Evolutionary conservation across 768 basidiomycete species (phyloP), one percentile per base, ranked within the genome.

Genomic region (Paxillus rubicundulus): DNA sequence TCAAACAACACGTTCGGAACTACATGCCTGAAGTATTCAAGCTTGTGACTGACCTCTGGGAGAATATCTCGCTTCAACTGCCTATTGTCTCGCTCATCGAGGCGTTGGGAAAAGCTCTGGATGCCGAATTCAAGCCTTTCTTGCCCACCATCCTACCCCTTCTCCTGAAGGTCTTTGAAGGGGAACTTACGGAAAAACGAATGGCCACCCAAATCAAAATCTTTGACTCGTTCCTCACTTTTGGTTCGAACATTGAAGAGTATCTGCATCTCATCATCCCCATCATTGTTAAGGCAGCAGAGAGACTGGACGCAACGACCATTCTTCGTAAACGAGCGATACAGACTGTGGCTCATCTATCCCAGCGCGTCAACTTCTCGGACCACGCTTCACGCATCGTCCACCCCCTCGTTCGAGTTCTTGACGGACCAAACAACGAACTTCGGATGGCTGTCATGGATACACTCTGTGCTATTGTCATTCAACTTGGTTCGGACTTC

Each of bases 371-470:
- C 59, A 98, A 98, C 71, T 98, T 99, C 65, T 93, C 92, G 4
- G 97, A 98, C 63, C 96, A 98, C 58, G 93, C 97, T 18, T 96
- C 93, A 9, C 84, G 96, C 20, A 97, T 98, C 61, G 91, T 99
- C 7, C 97, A 98, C 62, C 95, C 97, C 5, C 78, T 99, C 21
- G 87, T 92, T 37, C 82, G 97, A 34, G 89, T 98, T 2, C 74
- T 99, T 51, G 85, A 85, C 38, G 77, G 75, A 33, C 75, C 80
- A 2, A 86, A 79, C 58, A 87, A 87, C 53, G 95, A 98, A 52
- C 74, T 98, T 43, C 79, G 91, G 18, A 81, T 81, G 69, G 83
- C 89, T 1, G 90, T 95, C 8, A 87, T 98, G 85, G 94, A 98
- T 54, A 91, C 94, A 0, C 73, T 99, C 2, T 97, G 92, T 66